Percentiles rank a stretch among this genome's conserved stretches.
These are phyloP conservation scores for Cucumis variabilis DNA, from an alignment of 331 rosid genomes.

Conservation along the genomic window DNA sequence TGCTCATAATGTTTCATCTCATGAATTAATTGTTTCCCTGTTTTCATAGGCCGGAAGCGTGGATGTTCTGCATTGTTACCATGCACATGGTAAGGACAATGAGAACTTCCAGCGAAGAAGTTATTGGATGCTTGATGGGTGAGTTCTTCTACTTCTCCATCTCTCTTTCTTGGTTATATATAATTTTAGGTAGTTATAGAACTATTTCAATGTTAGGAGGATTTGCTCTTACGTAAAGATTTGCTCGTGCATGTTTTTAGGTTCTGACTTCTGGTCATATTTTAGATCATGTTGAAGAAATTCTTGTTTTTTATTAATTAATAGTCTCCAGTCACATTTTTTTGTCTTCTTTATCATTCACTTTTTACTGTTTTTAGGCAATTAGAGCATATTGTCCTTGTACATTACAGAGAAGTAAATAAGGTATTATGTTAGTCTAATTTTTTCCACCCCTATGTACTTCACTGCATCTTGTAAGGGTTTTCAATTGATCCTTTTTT, in stretches of 20 bases:
- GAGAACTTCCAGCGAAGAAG: conserved; percentile 74
- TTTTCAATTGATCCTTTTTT: background rate
- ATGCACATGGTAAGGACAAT: conserved; percentile 86
- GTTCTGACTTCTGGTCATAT: background rate
- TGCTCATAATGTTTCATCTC: conserved; percentile 25
- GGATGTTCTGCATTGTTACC: conserved; percentile 75
- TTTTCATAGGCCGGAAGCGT: conserved; percentile 66
- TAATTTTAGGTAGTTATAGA: conserved; percentile 4
- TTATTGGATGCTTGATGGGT: conserved; percentile 87
- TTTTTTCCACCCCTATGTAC: background rate
- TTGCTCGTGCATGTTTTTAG: background rate
- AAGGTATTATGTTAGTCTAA: conserved; percentile 49
- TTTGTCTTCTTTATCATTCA: conserved; percentile 22
- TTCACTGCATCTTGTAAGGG: background rate
- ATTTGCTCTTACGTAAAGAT: background rate
- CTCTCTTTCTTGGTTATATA: conserved; percentile 6
- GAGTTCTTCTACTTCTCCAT: conserved; percentile 36
- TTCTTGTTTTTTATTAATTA: background rate
- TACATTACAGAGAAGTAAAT: conserved; percentile 73
- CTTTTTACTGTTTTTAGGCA: conserved; percentile 51
- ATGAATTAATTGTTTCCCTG: conserved; percentile 25
- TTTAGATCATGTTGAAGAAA: background rate
- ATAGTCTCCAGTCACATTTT: background rate
- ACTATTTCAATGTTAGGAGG: background rate
- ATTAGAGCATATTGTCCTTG: conserved; percentile 80